Evolutionary conservation across 1,284 basidiomycete species (phyloP), one percentile per base, ranked within the genome.

Genomic region (Cutaneotrichosporon cutaneum): DNA sequence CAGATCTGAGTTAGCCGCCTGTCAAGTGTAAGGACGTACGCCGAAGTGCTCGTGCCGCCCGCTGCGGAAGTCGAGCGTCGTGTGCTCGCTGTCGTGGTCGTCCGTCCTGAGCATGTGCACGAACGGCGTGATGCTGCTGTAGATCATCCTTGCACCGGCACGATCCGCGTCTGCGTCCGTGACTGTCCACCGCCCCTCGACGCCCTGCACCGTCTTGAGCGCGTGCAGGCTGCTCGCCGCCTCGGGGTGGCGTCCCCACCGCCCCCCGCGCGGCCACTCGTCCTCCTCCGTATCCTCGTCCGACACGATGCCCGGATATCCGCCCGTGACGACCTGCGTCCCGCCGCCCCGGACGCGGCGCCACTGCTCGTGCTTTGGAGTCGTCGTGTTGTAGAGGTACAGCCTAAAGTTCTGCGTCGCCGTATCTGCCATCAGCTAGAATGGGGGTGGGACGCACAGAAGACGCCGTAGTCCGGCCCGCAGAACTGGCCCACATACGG

Each of bases 401-500:
- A 97, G 81, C 48, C 85, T 86, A 75, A 94, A 97, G 75, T 94
- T 91, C 88, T 75, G 76, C 47, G 77, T 80, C 7, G 77, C 77
- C 26, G 82, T 77, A 68, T 82, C 82, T 76, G 56, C 63, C 72
- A 65, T 71, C 63, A 61, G 66, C 56, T 30, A 58, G 59, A 68
- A 66, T 62, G 33, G 66, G 67, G 33, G 59, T 50, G 8, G 52
- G 21, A 69, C 68, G 68, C 58, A 70, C 74, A 75, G 61, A 75
- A 71, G 48, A 67, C 58, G 33, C 69, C 63, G 11, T 69, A 73
- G 59, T 78, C 77, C 54, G 76, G 77, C 65, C 71, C 68, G 33
- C 92, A 94, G 78, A 89, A 98, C 76, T 97, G 94, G 0, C 92
- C 96, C 13, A 89, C 91, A 74, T 99, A 99, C 35, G 94, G 55